Conservation (phyloP, 2,329 filamentous ascomycete species). For the Cryphonectria japonica region DNA sequence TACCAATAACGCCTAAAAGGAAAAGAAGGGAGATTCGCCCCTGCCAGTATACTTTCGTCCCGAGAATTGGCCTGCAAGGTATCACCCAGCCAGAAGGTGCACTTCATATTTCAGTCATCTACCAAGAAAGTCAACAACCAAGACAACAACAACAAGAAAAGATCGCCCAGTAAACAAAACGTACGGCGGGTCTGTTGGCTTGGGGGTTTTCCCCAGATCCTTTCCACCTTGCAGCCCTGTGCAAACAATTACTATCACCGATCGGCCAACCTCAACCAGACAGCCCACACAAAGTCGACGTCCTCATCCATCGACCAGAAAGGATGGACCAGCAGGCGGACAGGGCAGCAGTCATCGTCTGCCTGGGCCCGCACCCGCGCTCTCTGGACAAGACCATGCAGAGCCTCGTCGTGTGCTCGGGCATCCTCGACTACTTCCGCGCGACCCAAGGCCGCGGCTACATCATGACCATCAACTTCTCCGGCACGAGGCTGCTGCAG, state of each 20-base stretch:
- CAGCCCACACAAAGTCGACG: background rate
- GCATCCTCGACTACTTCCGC: slow-evolving; percentile 26
- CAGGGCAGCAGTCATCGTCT: slow-evolving; percentile 23
- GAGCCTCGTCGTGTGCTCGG: slow-evolving; percentile 24
- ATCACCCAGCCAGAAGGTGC: too few species aligned
- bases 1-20: background rate
- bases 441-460: slow-evolving; percentile 22
- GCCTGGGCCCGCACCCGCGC: slow-evolving; percentile 21
- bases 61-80: background rate
- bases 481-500: slow-evolving; percentile 40
- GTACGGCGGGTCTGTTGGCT: background rate
- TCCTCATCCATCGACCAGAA: background rate
- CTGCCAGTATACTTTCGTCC: background rate
- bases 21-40: background rate
- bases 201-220: too few species aligned
- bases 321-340: background rate
- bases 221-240: too few species aligned
- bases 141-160: background rate
- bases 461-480: slow-evolving; percentile 28
- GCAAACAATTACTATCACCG: background rate
- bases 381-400: slow-evolving; percentile 24
- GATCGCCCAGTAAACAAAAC: background rate
- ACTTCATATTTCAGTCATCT: background rate
- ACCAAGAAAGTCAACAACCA: background rate
- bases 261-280: background rate